These are phyloP conservation scores for Coniella lustricola DNA, from an alignment of 2,329 filamentous ascomycete species.

Conservation along the genomic window DNA sequence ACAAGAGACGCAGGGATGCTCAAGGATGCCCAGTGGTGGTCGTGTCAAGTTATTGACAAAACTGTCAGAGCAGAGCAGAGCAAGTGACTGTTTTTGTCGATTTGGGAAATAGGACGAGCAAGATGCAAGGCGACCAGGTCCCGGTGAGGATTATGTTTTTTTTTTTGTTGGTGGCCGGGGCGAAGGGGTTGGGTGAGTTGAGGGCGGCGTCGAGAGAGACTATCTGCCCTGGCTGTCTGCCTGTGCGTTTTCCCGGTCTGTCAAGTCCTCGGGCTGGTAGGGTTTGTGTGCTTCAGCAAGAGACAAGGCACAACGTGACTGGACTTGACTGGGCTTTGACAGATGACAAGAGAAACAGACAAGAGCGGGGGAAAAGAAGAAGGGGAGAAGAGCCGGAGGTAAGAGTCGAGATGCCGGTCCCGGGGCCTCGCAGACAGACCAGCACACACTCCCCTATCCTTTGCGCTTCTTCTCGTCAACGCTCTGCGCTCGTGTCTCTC, in stretches of 20 bases:
- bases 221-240: too few species aligned
- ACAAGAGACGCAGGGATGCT: conserved; percentile 13
- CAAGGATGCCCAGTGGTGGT: conserved; percentile 18
- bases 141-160: too few species aligned
- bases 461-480: too few species aligned
- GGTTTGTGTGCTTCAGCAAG: conserved; percentile 29
- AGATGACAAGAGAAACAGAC: conserved; percentile 20
- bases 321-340: not conserved
- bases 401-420: conserved; percentile 10
- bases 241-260: not conserved
- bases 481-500: conserved; percentile 10
- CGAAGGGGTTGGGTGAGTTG: not conserved
- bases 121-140: too few species aligned
- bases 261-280: conserved; percentile 9
- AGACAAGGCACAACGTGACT: conserved; percentile 18
- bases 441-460: conserved; percentile 8
- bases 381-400: conserved; percentile 9
- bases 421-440: conserved; percentile 8
- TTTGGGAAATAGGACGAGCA: conserved; percentile 17
- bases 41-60: conserved; percentile 19
- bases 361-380: conserved; percentile 23
- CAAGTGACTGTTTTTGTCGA: conserved; percentile 18
- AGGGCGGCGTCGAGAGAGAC: too few species aligned
- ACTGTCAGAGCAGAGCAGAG: conserved; percentile 28
- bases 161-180: too few species aligned